Percentiles rank a stretch among this genome's conserved stretches.
Evolutionary conservation across 441 rosid genomes (phyloP).

Genomic region (Populus hybrid): DNA sequence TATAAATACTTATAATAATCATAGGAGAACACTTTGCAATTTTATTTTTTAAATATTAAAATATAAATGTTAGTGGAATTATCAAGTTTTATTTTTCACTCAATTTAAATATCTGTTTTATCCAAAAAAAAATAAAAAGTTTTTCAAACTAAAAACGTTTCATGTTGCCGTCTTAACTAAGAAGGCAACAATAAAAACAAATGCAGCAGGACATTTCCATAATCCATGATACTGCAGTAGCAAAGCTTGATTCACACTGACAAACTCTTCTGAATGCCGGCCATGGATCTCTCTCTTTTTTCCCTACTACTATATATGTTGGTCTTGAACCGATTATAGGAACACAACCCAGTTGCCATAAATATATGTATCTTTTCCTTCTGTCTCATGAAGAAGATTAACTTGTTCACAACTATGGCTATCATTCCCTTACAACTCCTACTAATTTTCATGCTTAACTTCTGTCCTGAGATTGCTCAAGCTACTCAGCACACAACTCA

Average conservation of each 20-base stretch:
- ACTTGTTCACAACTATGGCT: slow-evolving; percentile 5
- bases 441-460: slow-evolving; percentile 13
- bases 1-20: too few relatives aligned
- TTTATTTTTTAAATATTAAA: too few relatives aligned
- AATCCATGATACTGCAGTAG: too few relatives aligned
- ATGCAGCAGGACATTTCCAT: too few relatives aligned
- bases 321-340: background rate
- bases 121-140: too few relatives aligned
- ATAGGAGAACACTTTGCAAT: too few relatives aligned
- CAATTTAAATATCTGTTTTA: too few relatives aligned
- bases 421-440: background rate
- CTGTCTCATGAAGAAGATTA: background rate
- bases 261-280: slow-evolving; percentile 13
- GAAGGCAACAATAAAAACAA: too few relatives aligned
- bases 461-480: slow-evolving; percentile 10
- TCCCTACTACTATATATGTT: background rate
- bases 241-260: background rate
- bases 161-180: too few relatives aligned
- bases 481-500: slow-evolving; percentile 14
- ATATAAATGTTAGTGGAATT: too few relatives aligned
- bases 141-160: too few relatives aligned
- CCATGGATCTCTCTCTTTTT: slow-evolving; percentile 1
- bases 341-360: background rate
- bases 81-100: too few relatives aligned
- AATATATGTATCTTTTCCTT: background rate